phyloP scores from a whole-genome alignment of 1,284 basidiomycete genomes.

The Termitomyces sp. region DNA sequence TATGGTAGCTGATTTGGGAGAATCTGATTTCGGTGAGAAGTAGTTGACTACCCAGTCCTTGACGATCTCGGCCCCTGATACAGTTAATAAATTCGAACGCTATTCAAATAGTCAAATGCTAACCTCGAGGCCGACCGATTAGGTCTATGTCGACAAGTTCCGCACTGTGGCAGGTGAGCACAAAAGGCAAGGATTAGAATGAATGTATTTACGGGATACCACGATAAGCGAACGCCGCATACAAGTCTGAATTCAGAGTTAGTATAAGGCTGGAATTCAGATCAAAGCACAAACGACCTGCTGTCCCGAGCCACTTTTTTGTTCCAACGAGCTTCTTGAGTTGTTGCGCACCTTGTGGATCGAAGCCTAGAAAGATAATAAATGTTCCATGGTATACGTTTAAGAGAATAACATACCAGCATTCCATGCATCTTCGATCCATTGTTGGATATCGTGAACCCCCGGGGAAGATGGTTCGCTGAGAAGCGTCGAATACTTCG shows the following conservation, averaged over 20 bases:
- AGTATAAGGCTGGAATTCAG: conserved; percentile 1
- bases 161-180: conserved; percentile 35
- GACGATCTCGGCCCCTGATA: conserved; percentile 37
- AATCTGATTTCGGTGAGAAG: conserved; percentile 41
- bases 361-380: conserved; percentile 55
- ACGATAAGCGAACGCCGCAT: conserved; percentile 64
- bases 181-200: not conserved
- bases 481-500: conserved; percentile 56
- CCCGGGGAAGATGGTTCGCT: conserved; percentile 56
- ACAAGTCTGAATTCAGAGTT: conserved; percentile 42
- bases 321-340: conserved; percentile 61
- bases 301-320: conserved; percentile 76
- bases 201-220: conserved; percentile 67
- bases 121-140: conserved; percentile 37
- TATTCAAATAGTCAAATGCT: not conserved
- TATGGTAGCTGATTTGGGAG: conserved; percentile 30
- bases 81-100: conserved; percentile 5
- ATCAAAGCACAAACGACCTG: conserved; percentile 39
- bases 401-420: conserved; percentile 37
- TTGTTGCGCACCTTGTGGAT: conserved; percentile 59
- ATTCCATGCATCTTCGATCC: conserved; percentile 80
- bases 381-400: not conserved
- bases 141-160: conserved; percentile 61
- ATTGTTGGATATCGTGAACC: conserved; percentile 66
- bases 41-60: conserved; percentile 66